Base-by-base conservation (phyloP, 2,329 filamentous ascomycete genomes). In the Coniochaeta sp. region DNA sequence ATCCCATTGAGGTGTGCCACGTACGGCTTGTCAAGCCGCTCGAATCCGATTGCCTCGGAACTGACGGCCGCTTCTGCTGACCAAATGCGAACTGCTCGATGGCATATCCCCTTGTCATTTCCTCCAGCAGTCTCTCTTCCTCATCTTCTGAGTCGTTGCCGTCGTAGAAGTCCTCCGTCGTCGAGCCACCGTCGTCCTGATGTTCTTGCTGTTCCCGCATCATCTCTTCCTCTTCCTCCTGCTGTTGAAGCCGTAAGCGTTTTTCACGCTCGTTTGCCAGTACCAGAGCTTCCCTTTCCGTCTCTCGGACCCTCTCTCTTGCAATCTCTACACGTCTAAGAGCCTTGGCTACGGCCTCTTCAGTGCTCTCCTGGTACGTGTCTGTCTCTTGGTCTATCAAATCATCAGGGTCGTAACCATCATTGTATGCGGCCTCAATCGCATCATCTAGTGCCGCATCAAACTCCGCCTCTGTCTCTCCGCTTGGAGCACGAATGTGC, bases 371-470 rank as follows among this genome's bases (percentile, higher is more conserved):
- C 34, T 57, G 31, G 54, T 74, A 63, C 22, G 28, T 67, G 11
- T 63, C 38, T 5, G 11, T 36, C 17, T 57, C 54, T 24, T 22
- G 31, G 6, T 57, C 54, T 12, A 57, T n/a, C 17, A 24, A 22
- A 2, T 58, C 9, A 28, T 69, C 60, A 4, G 89, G 89, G 69
- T 96, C 92, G 64, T 91, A 90, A 0, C 90, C 90, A 64, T 97
- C 92, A 71, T 96, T 89, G 72, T 98, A 99, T 6, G 93, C 95
- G 58, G 93, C 93, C 73, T 98, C 95, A 9, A 98, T 93, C 16
- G 95, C 95, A 26, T 93, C 93, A 75, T 98, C 93, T 50, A 98
- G 80, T 4, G 95, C 95, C 9, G 91, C 92, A 73, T 97, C 93
- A 65, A 98, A 96, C 69, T 96, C 93, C 7, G 90, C 89, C 71